A percentile compares a stretch with the other conserved stretches of the same genome.
phyloP scores from a whole-genome alignment of 2,329 filamentous ascomycete genomes.

The Aureobasidium uvarum region DNA sequence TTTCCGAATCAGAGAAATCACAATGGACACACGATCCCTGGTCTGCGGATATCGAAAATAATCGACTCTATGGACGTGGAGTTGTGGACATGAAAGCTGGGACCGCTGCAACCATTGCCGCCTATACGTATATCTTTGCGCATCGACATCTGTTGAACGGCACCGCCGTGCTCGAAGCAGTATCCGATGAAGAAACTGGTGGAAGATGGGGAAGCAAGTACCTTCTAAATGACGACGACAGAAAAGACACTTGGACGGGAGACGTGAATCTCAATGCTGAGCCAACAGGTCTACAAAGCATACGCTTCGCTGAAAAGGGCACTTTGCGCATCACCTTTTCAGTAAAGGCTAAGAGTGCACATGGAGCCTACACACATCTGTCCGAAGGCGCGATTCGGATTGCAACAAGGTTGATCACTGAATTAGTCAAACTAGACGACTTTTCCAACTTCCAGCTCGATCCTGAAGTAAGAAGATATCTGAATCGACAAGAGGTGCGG shows the following conservation, averaged over 20 bases:
- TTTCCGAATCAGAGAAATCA: slow-evolving; percentile 33
- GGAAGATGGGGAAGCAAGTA: slow-evolving; percentile 42
- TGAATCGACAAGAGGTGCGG: slow-evolving; percentile 37
- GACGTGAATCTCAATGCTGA: slow-evolving; percentile 45
- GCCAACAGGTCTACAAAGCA: slow-evolving; percentile 42
- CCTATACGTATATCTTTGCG: slow-evolving; percentile 39
- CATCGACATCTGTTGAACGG: slow-evolving; percentile 27
- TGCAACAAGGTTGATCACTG: slow-evolving; percentile 37
- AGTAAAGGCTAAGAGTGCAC: slow-evolving; percentile 38
- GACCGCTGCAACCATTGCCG: slow-evolving; percentile 43
- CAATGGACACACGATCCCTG: slow-evolving; percentile 43
- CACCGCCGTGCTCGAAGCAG: slow-evolving; percentile 35
- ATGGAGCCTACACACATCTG: slow-evolving; percentile 45
- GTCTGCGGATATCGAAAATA: slow-evolving; percentile 40
- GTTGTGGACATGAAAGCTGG: slow-evolving; percentile 49
- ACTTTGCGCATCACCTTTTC: slow-evolving; percentile 44
- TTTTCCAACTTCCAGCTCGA: slow-evolving; percentile 35
- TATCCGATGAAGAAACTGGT: slow-evolving; percentile 46
- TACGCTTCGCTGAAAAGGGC: slow-evolving; percentile 47
- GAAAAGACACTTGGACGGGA: slow-evolving; percentile 38
- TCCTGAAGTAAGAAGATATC: slow-evolving; percentile 34
- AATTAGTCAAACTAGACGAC: slow-evolving; percentile 35
- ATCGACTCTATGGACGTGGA: slow-evolving; percentile 42
- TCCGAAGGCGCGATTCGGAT: slow-evolving; percentile 43
- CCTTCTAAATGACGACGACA: slow-evolving; percentile 38